Evolutionary conservation across 495 filamentous ascomycete species (phyloP), one percentile per base, ranked within the genome.

Genomic region (Xylaria scruposa): DNA sequence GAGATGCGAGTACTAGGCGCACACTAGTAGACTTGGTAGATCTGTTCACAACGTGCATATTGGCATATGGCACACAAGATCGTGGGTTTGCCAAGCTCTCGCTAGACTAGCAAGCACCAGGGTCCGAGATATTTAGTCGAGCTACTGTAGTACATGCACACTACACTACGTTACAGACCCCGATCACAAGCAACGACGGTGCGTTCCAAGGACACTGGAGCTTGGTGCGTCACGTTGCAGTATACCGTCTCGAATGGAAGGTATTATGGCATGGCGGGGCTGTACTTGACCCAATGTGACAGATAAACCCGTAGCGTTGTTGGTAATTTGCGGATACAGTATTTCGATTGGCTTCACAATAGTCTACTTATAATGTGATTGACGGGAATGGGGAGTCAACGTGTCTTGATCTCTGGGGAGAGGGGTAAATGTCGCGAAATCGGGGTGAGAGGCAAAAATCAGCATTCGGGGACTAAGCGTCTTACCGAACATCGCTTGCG

Each of bases 151-250:
- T 31, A 47, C 24, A 42, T 13, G 36, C 36, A 38, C 36, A 42
- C 36, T 38, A 24, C 17, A 61, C 59, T 61, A 63, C 60, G 40
- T 63, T 64, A 66, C 31, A n/a, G 31, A 53, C 44, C 63, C 46
- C 12, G 19, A 66, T 46, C 44, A 44, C 63, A 44, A 66, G 63
- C 21, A 66, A 44, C 36, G 59, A 66, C 17, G 38, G 38, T 38
- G 36, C 10, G 62, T 36, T 65, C 42, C 46, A 66, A 66, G 40
- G 31, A 66, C 12, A 63, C 21, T 31, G 13, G 24, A 24, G 38
- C 19, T 54, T n/a, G 26, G 67, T 47, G 49, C 67, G 67, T 69
- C 67, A 61, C 67, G 67, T 69, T 69, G 67, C 67, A 69, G 66
- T 17, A 26, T 31, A 56, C 53, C 4, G 26, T 56, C 53, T 26